Percentiles rank a stretch among this genome's conserved stretches.
Conservation (phyloP, 2,329 filamentous ascomycete species). For the Aspergillus sp. region DNA sequence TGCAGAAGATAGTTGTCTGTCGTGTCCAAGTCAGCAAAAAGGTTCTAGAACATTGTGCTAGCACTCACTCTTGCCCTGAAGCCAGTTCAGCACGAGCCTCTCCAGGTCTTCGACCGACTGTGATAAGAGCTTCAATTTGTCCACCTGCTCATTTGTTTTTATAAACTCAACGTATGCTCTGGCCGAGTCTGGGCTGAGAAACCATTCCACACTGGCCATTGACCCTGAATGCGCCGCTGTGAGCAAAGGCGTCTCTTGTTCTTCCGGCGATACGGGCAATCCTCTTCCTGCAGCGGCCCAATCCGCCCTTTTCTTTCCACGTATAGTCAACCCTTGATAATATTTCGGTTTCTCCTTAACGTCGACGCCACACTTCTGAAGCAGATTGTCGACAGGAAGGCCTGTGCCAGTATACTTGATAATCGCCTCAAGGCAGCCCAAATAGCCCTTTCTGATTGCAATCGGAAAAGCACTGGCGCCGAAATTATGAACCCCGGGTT, state of each 20-base stretch:
- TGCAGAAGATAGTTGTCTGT: constrained; percentile 60
- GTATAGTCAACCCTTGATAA: constrained; percentile 76
- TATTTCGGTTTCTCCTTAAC: constrained; percentile 66
- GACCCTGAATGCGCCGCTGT: constrained; percentile 46
- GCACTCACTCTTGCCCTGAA: constrained; percentile 52
- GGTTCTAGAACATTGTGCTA: background rate
- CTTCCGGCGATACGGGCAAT: background rate
- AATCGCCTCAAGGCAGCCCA: constrained; percentile 51
- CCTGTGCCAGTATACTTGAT: constrained; percentile 69
- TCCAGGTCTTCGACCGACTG: constrained; percentile 39
- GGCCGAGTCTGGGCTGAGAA: constrained; percentile 69
- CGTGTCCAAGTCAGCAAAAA: background rate
- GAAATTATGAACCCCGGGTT: constrained; percentile 18
- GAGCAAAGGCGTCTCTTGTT: constrained; percentile 31
- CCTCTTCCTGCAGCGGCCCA: constrained; percentile 68
- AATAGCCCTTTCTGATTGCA: constrained; percentile 46
- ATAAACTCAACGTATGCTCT: constrained; percentile 70
- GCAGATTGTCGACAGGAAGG: constrained; percentile 67
- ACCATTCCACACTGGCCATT: constrained; percentile 74
- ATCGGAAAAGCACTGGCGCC: constrained; percentile 35
- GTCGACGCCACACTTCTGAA: constrained; percentile 66
- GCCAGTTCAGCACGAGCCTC: constrained; percentile 29
- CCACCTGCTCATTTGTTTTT: constrained; percentile 61
- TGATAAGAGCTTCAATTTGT: constrained; percentile 62
- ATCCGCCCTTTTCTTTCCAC: constrained; percentile 71